These are phyloP conservation scores for Scheffersomyces insectosa DNA, from an alignment of 1,139 yeast genomes.

Conservation along the genomic window DNA sequence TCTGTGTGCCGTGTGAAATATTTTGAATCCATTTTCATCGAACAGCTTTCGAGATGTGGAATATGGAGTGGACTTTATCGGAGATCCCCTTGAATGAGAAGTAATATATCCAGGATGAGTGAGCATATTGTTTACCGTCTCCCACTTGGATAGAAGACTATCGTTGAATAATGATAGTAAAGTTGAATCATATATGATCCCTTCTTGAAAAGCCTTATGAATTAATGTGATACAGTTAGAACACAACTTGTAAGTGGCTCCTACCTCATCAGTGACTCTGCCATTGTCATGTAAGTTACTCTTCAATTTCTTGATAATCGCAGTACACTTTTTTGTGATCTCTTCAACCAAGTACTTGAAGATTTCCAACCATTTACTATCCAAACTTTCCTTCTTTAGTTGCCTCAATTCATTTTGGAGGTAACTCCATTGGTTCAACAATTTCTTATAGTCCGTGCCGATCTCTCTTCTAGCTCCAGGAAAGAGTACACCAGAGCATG, in stretches of 20 bases:
- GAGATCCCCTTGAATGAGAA: background rate
- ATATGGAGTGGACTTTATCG: background rate
- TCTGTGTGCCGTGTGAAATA: constrained; percentile 15
- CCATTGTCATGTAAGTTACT: background rate
- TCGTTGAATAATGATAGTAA: constrained; percentile 25
- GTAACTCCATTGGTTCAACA: constrained; percentile 41
- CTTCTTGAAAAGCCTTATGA: constrained; percentile 33
- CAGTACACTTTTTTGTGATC: constrained; percentile 28
- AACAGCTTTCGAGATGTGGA: background rate
- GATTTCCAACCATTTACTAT: constrained; percentile 56
- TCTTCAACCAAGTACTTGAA: constrained; percentile 47
- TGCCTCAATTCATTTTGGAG: constrained; percentile 38
- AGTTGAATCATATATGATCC: constrained; percentile 19
- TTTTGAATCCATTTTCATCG: constrained; percentile 17
- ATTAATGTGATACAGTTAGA: constrained; percentile 34
- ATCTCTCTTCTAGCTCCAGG: constrained; percentile 7
- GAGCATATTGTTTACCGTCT: constrained; percentile 23
- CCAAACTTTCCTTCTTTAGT: constrained; percentile 49
- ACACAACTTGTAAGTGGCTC: constrained; percentile 30
- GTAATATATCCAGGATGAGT: background rate
- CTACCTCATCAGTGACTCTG: constrained; percentile 13
- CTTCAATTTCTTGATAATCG: constrained; percentile 26
- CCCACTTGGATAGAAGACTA: constrained; percentile 33
- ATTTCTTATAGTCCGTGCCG: constrained; percentile 8
- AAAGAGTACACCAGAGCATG: constrained; percentile 6